phyloP scores from a whole-genome alignment of 441 rosid genomes.

The Theobroma grandiflorum region DNA sequence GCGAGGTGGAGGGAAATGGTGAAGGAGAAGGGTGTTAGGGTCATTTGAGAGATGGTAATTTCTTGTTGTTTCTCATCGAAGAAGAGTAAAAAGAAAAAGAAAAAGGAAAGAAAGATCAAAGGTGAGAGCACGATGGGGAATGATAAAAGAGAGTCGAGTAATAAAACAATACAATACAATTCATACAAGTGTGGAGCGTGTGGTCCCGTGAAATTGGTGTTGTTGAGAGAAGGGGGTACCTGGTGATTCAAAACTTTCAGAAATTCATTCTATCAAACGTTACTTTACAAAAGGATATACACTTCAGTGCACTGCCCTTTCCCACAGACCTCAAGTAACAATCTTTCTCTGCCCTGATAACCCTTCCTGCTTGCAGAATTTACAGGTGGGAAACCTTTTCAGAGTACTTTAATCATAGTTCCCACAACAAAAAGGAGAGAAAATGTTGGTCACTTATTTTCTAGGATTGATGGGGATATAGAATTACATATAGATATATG shows the following conservation, averaged over 20 bases:
- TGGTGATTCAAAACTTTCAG: neutral
- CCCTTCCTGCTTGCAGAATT: neutral
- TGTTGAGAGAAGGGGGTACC: neutral
- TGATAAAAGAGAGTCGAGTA: neutral
- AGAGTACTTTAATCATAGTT: conserved; percentile 1
- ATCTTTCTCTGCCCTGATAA: neutral
- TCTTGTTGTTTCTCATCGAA: conserved; percentile 33
- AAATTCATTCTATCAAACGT: neutral
- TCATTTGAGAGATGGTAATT: conserved; percentile 42
- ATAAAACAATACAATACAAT: neutral
- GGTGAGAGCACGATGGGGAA: conserved; percentile 8
- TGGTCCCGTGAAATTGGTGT: conserved; percentile 19
- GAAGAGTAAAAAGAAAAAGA: neutral
- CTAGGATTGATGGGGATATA: too few relatives aligned
- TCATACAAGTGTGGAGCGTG: neutral
- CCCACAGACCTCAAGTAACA: neutral
- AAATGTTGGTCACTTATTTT: too few relatives aligned
- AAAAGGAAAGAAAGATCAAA: neutral
- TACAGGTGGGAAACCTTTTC: neutral
- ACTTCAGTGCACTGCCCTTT: neutral
- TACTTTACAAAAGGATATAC: neutral
- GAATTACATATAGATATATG: too few relatives aligned
- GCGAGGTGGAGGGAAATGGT: conserved; percentile 19
- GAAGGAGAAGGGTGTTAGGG: conserved; percentile 17
- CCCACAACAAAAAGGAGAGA: neutral